phyloP scores from a whole-genome alignment of 352 stramenopile genomes.

The Globisporangium barbulae region DNA sequence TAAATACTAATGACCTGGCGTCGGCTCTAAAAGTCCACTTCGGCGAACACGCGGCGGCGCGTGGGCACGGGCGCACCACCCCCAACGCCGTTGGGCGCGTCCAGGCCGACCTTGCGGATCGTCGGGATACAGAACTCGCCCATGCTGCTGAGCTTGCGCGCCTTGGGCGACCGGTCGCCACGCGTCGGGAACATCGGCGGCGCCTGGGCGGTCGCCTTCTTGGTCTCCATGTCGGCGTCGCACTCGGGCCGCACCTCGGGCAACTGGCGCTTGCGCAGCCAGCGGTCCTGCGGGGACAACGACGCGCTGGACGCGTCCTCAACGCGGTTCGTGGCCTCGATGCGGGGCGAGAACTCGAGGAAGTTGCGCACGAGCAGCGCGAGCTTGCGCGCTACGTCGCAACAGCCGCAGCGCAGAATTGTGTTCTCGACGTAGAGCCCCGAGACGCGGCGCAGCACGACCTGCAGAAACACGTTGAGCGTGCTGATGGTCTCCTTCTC shows the following conservation, averaged over 20 bases:
- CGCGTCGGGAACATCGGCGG: constrained; percentile 32
- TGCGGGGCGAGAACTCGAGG: constrained; percentile 38
- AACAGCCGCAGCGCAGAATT: constrained; percentile 53
- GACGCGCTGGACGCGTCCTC: not conserved
- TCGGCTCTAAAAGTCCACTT: constrained; percentile 57
- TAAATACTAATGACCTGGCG: constrained; percentile 9
- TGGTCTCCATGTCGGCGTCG: constrained; percentile 13
- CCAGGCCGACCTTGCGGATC: constrained; percentile 37
- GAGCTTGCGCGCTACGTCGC: constrained; percentile 45
- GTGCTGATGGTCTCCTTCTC: constrained; percentile 74
- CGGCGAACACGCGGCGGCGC: constrained; percentile 65
- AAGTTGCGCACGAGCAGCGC: constrained; percentile 65
- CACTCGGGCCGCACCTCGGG: constrained; percentile 50
- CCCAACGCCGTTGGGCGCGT: constrained; percentile 19
- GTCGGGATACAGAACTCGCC: constrained; percentile 40
- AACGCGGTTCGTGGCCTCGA: not conserved
- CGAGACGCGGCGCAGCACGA: constrained; percentile 62
- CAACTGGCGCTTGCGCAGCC: constrained; percentile 50
- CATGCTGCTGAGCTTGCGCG: constrained; percentile 56
- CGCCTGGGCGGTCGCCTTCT: not conserved
- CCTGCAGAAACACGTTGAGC: constrained; percentile 70
- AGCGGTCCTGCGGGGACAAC: constrained; percentile 15
- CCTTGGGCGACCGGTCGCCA: constrained; percentile 40
- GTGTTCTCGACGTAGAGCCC: constrained; percentile 53
- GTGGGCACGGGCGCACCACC: constrained; percentile 28